Conservation (phyloP, 352 stramenopile genomes). For the Phytophthora cactorum region DNA sequence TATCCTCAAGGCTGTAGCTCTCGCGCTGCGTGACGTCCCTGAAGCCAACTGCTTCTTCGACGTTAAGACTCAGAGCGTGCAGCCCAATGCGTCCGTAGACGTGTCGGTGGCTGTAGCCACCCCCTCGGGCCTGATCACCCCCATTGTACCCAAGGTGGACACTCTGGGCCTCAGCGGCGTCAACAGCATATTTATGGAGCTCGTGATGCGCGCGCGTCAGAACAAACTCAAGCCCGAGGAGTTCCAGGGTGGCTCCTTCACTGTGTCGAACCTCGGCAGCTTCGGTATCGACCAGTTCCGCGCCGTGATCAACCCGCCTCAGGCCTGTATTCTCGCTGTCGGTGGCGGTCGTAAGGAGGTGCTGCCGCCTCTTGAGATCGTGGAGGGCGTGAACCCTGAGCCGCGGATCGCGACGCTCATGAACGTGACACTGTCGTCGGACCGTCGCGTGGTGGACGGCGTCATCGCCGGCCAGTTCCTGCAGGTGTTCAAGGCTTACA, state of each 20-base stretch:
- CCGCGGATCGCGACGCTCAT: slow-evolving; percentile 93
- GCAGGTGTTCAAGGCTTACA: slow-evolving; percentile 96
- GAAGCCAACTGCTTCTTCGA: slow-evolving; percentile 92
- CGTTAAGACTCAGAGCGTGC: slow-evolving; percentile 57
- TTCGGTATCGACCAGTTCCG: slow-evolving; percentile 99
- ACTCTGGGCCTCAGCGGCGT: slow-evolving; percentile 94
- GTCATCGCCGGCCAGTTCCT: slow-evolving; percentile 96
- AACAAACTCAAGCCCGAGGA: slow-evolving; percentile 99
- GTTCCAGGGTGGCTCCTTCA: slow-evolving; percentile 99
- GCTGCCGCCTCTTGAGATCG: slow-evolving; percentile 54
- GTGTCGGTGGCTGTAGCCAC: slow-evolving; percentile 99
- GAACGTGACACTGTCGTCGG: slow-evolving; percentile 96
- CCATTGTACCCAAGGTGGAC: slow-evolving; percentile 97
- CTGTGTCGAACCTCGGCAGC: slow-evolving; percentile 98
- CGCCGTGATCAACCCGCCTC: slow-evolving; percentile 98
- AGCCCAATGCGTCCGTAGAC: slow-evolving; percentile 93
- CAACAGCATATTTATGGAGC: slow-evolving; percentile 96
- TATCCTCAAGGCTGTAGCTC: slow-evolving; percentile 97
- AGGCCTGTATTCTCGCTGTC: slow-evolving; percentile 98
- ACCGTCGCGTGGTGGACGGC: slow-evolving; percentile 98
- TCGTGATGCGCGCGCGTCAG: slow-evolving; percentile 94
- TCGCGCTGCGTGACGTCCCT: slow-evolving; percentile 97
- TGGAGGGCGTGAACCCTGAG: slow-evolving; percentile 70
- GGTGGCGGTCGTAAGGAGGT: slow-evolving; percentile 93
- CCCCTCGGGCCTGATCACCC: slow-evolving; percentile 97